A percentile compares a stretch with the other conserved stretches of the same genome.
phyloP scores from a whole-genome alignment of 1,284 basidiomycete species.

The Leccinum idahoense region DNA sequence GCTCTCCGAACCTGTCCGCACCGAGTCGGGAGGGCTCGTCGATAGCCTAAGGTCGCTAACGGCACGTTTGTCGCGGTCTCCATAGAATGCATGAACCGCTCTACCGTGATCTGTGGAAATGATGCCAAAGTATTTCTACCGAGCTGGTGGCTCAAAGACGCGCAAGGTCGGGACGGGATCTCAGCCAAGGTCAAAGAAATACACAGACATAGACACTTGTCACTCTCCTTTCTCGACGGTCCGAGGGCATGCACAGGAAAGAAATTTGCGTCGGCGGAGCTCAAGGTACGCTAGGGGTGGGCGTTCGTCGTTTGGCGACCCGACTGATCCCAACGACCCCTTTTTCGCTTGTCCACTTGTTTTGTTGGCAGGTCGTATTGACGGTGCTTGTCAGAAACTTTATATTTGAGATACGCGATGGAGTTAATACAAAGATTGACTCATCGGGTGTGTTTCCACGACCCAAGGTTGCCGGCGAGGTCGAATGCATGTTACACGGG shows the following conservation, averaged over 20 bases:
- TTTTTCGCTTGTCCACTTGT: background rate
- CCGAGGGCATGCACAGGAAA: conserved; percentile 29
- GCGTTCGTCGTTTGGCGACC: no score
- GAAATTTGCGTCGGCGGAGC: conserved; percentile 37
- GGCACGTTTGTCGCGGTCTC: conserved; percentile 40
- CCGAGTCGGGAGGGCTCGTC: no score
- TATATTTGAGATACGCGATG: conserved; percentile 31
- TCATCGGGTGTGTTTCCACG: conserved; percentile 33
- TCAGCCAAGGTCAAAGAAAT: conserved; percentile 26
- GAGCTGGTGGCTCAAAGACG: conserved; percentile 32
- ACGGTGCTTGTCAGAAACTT: conserved; percentile 22
- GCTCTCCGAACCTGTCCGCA: no score
- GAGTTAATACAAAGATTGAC: conserved; percentile 35
- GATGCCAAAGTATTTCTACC: conserved; percentile 26
- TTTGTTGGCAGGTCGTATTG: conserved; percentile 13
- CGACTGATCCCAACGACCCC: no score
- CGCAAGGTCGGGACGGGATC: conserved; percentile 9
- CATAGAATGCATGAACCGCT: conserved; percentile 39
- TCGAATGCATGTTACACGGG: conserved; percentile 36
- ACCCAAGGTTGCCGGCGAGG: conserved; percentile 39
- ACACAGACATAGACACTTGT: conserved; percentile 37
- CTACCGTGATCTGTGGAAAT: conserved; percentile 34
- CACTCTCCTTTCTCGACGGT: no score
- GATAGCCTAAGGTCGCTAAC: conserved; percentile 35
- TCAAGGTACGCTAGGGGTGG: conserved; percentile 35